Conservation (phyloP, 305 asterid genomes). For the Solanum hybrid region DNA sequence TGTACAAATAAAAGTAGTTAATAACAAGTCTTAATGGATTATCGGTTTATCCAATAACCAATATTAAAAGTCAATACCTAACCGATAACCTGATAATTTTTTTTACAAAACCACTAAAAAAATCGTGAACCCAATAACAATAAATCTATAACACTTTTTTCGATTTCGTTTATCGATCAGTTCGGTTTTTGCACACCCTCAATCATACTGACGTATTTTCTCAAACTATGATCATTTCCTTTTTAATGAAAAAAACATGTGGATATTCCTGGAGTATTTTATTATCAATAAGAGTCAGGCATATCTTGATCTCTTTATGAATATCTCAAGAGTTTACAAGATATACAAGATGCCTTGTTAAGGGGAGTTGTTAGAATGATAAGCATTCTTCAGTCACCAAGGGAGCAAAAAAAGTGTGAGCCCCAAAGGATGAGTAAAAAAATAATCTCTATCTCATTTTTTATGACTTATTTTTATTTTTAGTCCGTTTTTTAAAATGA, state of each 20-base stretch:
- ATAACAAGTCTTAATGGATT: background rate
- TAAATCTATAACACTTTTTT: too few species aligned
- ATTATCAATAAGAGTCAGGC: too few species aligned
- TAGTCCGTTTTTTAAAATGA: too few species aligned
- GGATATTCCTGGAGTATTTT: background rate
- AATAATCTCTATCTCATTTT: background rate
- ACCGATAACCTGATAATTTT: background rate
- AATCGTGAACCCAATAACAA: too few species aligned
- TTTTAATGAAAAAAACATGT: too few species aligned
- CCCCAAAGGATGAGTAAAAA: background rate
- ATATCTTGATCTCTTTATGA: background rate
- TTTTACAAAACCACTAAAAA: too few species aligned
- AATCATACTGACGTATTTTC: background rate
- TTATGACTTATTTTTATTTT: too few species aligned
- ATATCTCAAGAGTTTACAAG: background rate
- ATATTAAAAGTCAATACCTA: background rate
- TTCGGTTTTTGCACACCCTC: background rate
- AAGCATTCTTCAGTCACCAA: background rate
- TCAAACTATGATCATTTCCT: background rate
- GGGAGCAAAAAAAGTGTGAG: background rate
- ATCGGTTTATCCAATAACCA: background rate
- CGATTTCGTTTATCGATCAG: too few species aligned
- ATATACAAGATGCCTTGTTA: background rate
- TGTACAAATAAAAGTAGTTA: too few species aligned
- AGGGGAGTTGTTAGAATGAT: background rate